These are phyloP conservation scores for Scenedesmus sp. DNA, from an alignment of 163 green algal genomes.

Conservation along the genomic window DNA sequence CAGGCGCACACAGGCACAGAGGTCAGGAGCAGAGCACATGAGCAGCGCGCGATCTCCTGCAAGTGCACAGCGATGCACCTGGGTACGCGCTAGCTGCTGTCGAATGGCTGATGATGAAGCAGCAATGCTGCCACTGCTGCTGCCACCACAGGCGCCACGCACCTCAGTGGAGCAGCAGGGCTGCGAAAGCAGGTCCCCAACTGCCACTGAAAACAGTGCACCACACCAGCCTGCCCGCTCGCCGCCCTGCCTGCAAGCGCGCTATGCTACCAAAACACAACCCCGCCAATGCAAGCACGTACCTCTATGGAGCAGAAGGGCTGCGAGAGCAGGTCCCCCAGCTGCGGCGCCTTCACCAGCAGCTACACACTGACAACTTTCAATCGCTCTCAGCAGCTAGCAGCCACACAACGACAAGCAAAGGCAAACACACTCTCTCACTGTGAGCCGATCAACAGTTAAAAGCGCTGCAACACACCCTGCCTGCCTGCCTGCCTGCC, in stretches of 20 bases:
- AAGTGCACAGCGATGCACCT: not conserved
- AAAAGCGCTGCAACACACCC: constrained; percentile 32
- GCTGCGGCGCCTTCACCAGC: constrained; percentile 62
- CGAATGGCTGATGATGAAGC: too few relatives aligned
- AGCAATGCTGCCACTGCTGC: not conserved
- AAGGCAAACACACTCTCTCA: too few relatives aligned
- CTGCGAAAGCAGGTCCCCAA: constrained; percentile 66
- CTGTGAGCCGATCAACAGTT: too few relatives aligned
- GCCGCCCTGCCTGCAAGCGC: too few relatives aligned
- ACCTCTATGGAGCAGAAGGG: constrained; percentile 73
- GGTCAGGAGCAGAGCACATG: not conserved
- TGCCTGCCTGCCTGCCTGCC: too few relatives aligned
- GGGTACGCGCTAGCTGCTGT: not conserved
- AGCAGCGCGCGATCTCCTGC: not conserved
- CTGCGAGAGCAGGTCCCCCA: constrained; percentile 66
- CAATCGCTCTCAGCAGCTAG: too few relatives aligned
- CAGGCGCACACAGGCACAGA: not conserved
- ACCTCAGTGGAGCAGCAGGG: constrained; percentile 73
- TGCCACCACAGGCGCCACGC: not conserved
- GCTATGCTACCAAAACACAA: not conserved
- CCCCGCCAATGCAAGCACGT: not conserved
- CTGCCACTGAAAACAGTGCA: not conserved
- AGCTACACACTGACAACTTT: constrained; percentile 50
- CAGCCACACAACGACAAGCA: too few relatives aligned
- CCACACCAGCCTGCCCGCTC: not conserved